phyloP scores from a whole-genome alignment of 2,329 filamentous ascomycete species.

The Stromatinia cepivora region DNA sequence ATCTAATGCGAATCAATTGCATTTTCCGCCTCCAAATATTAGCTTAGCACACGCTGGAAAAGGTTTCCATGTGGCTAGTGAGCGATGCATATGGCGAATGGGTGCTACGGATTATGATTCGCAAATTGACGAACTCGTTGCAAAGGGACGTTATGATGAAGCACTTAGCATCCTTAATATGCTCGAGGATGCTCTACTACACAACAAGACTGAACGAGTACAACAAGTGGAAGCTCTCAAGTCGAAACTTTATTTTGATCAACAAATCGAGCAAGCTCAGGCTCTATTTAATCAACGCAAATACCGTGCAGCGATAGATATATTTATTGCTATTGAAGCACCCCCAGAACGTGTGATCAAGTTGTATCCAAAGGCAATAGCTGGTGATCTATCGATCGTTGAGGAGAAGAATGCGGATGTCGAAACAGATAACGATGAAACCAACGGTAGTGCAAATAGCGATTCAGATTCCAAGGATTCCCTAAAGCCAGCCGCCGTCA shows the following conservation, averaged over 20 bases:
- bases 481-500: conserved; percentile 43
- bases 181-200: conserved; percentile 87
- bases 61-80: conserved; percentile 90
- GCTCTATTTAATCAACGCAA: conserved; percentile 77
- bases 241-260: conserved; percentile 78
- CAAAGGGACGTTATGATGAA: conserved; percentile 76
- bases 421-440: conserved; percentile 44
- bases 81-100: conserved; percentile 95
- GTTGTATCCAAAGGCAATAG: conserved; percentile 80
- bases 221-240: conserved; percentile 90
- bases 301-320: conserved; percentile 81
- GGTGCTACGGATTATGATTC: conserved; percentile 86
- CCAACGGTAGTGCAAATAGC: conserved; percentile 46
- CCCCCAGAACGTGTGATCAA: conserved; percentile 85
- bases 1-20: conserved; percentile 78
- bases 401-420: conserved; percentile 49
- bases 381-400: conserved; percentile 72
- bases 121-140: conserved; percentile 80
- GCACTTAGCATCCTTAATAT: conserved; percentile 85
- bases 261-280: conserved; percentile 75
- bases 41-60: conserved; percentile 96
- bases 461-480: conserved; percentile 40
- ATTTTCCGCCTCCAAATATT: conserved; percentile 89
- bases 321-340: conserved; percentile 82
- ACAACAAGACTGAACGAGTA: conserved; percentile 76